Base-by-base conservation (phyloP, 352 stramenopile genomes). In the Globisporangium echinulatum region DNA sequence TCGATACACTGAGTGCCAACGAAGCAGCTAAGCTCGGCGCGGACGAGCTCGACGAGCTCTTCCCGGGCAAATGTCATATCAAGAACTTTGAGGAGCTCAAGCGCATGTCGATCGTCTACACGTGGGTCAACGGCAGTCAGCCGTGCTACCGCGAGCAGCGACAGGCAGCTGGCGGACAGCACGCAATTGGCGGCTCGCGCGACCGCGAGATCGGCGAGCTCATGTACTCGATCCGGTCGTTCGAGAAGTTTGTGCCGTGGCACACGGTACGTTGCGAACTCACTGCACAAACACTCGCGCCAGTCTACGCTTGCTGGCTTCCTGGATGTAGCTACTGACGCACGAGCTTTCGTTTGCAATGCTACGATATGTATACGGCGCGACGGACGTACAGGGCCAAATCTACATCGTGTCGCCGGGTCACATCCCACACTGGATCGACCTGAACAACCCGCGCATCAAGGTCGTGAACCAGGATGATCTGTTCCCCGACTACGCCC, bases 71-170 rank as follows among this genome's bases (percentile, higher is more conserved):
- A 62, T 94, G 85, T 70, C 72, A 79, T 57, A 92, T 94, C 67
- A 85, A 89, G 65, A 93, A 94, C 74, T 92, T 90, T 59, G 82
- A 96, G 53, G 62, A 79, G 55, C 58, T 96, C 51, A 82, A 84
- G 4, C 86, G 82, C 67, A 89, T 91, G 79, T 88, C 81, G 47
- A 92, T 96, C 61, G 86, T 95, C 49, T 95, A 95, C 77, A 95
- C 83, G 73, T 95, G 83, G 86, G 84, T 94, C 19, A 96, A 96
- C 62, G 86, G 84, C 59, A 90, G 70, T 51, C 70, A 89, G 68
- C 83, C 79, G n/a, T 96, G 86, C 75, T 94, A 96, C 76, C 76
- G 81, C 37, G 68, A 89, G 17, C 58, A 67, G 54, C 80, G 86
- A 52, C 70, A 87, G 61, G 70, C 85, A 51, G 69, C 74, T 15